phyloP scores from a whole-genome alignment of 495 filamentous ascomycete species.

The Penicillium angulare region DNA sequence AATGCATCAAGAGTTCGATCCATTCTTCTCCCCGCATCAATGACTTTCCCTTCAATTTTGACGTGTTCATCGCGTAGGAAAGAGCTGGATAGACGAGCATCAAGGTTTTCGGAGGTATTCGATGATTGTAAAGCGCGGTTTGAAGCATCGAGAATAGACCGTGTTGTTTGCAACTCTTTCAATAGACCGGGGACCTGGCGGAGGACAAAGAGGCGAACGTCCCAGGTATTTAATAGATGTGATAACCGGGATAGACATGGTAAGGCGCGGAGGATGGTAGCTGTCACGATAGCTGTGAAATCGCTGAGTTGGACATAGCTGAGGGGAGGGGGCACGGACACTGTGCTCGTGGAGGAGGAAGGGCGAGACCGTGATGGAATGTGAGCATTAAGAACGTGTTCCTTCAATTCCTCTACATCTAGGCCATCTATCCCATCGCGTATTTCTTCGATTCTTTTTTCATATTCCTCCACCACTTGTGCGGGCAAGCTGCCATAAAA shows the following conservation, averaged over 20 bases:
- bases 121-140: slow-evolving; percentile 55
- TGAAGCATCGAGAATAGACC: slow-evolving; percentile 60
- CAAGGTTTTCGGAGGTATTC: slow-evolving; percentile 13
- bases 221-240: slow-evolving; percentile 71
- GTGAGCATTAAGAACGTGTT: slow-evolving; percentile 79
- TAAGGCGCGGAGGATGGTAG: slow-evolving; percentile 80
- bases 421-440: slow-evolving; percentile 72
- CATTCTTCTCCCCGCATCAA: slow-evolving; percentile 66
- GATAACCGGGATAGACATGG: slow-evolving; percentile 75
- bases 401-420: slow-evolving; percentile 87
- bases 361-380: slow-evolving; percentile 56
- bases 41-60: slow-evolving; percentile 66
- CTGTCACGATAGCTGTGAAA: slow-evolving; percentile 84
- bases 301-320: slow-evolving; percentile 67
- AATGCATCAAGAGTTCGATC: slow-evolving; percentile 82
- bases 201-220: slow-evolving; percentile 69
- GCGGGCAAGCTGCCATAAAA: slow-evolving; percentile 71
- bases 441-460: slow-evolving; percentile 75
- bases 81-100: slow-evolving; percentile 37
- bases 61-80: slow-evolving; percentile 61
- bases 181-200: slow-evolving; percentile 68
- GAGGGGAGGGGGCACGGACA: slow-evolving; percentile 54
- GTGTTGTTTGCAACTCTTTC: slow-evolving; percentile 59
- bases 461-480: slow-evolving; percentile 60
- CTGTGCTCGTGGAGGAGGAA: slow-evolving; percentile 51